These are phyloP conservation scores for Dryas alaskensis DNA, from an alignment of 306 rosid species.

Conservation along the genomic window DNA sequence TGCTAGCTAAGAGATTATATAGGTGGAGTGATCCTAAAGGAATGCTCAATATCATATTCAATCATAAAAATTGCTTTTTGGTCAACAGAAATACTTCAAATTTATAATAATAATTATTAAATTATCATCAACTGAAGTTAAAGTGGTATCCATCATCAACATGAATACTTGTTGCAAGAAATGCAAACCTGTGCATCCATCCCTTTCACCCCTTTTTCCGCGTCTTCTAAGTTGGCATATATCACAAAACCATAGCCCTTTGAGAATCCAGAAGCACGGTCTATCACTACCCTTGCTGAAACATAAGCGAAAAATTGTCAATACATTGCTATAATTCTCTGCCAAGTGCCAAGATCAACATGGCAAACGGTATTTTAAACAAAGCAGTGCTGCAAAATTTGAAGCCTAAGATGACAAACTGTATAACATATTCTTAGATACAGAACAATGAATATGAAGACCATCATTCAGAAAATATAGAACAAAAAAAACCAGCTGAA, in stretches of 20 bases:
- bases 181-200: neutral
- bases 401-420: neutral
- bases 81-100: too few species aligned
- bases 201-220: neutral
- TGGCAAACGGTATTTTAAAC: neutral
- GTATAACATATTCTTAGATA: neutral
- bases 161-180: neutral
- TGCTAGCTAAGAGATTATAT: too few species aligned
- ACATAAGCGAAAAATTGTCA: neutral
- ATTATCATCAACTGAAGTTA: too few species aligned
- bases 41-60: too few species aligned
- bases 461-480: neutral
- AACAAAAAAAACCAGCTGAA: neutral
- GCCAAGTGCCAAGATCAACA: too few species aligned
- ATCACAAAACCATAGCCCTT: neutral
- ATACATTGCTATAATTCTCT: neutral
- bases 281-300: neutral
- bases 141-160: neutral
- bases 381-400: neutral
- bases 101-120: too few species aligned
- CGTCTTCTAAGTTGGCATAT: neutral
- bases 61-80: too few species aligned
- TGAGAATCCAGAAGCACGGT: constrained; percentile 2
- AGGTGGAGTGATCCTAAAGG: too few species aligned
- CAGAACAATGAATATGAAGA: neutral